A percentile compares a stretch with the other conserved stretches of the same genome.
Evolutionary conservation across 495 filamentous ascomycete species (phyloP).

Genomic region (Penicillium atrosanguineum): DNA sequence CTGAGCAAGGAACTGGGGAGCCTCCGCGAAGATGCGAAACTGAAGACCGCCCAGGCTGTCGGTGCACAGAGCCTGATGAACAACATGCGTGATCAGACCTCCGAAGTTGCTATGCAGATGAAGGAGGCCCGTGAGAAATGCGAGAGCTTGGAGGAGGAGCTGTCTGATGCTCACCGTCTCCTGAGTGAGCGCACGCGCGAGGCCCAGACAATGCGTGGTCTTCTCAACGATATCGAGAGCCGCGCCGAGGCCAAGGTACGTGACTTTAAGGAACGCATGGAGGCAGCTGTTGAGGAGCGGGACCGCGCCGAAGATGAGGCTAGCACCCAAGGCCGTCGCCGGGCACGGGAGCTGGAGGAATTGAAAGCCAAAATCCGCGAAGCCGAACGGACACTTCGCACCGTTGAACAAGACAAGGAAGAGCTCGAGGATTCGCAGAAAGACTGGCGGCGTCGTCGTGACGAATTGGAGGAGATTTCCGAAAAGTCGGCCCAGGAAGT

Average conservation of each 20-base stretch:
- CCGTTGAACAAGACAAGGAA: constrained; percentile 62
- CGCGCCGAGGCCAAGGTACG: constrained; percentile 74
- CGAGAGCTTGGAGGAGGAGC: constrained; percentile 90
- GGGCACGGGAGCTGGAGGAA: constrained; percentile 83
- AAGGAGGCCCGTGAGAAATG: constrained; percentile 80
- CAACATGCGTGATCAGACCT: constrained; percentile 88
- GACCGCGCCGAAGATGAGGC: constrained; percentile 92
- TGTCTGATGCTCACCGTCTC: constrained; percentile 81
- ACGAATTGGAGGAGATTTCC: constrained; percentile 69
- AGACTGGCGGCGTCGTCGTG: constrained; percentile 69
- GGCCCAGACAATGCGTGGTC: constrained; percentile 88
- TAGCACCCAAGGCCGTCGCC: constrained; percentile 68
- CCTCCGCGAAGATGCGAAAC: constrained; percentile 76
- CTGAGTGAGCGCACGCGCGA: constrained; percentile 92
- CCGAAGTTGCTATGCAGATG: constrained; percentile 88
- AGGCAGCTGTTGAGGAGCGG: constrained; percentile 83
- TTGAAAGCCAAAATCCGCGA: constrained; percentile 75
- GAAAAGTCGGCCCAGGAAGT: constrained; percentile 69
- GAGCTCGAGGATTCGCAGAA: constrained; percentile 68
- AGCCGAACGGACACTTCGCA: constrained; percentile 70
- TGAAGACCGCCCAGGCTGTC: constrained; percentile 81
- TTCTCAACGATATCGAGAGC: constrained; percentile 83
- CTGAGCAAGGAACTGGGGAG: constrained; percentile 61
- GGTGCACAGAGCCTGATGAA: constrained; percentile 81
- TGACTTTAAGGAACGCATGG: constrained; percentile 88